Conservation (phyloP, 176 grass and related monocot genomes). For the Cenchrus americanus region DNA sequence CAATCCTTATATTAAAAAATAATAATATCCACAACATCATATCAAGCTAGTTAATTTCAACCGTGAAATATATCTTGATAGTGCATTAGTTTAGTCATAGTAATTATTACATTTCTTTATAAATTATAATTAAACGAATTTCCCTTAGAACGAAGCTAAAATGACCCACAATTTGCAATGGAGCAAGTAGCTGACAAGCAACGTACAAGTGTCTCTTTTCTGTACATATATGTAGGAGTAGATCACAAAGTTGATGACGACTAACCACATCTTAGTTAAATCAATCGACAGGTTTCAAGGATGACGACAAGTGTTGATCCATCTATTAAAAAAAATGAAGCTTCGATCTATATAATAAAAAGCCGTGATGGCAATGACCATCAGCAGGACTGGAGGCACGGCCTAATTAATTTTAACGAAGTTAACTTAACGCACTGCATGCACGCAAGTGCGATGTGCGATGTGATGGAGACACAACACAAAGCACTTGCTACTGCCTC, state of each 20-base stretch:
- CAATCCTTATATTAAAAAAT: no score
- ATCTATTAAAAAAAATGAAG: neutral
- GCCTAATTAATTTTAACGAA: neutral
- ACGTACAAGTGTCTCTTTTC: slow-evolving; percentile 28
- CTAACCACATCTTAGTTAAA: neutral
- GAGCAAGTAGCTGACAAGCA: slow-evolving; percentile 1
- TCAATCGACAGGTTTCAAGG: slow-evolving; percentile 23
- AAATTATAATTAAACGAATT: no score
- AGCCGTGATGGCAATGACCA: neutral
- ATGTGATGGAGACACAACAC: neutral
- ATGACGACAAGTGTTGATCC: slow-evolving; percentile 44
- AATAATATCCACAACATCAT: no score
- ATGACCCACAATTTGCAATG: no score
- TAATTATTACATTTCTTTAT: no score
- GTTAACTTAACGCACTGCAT: no score
- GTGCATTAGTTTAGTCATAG: no score
- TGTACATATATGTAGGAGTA: neutral
- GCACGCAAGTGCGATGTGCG: neutral
- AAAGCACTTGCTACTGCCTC: neutral
- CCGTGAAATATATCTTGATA: no score
- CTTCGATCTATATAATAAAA: neutral
- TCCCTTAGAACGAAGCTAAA: no score
- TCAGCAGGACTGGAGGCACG: neutral
- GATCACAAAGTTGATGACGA: slow-evolving; percentile 10
- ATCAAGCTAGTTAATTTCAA: no score